Evolutionary conservation across 176 grass and related monocot species (phyloP), one percentile per base, ranked within the genome.

Genomic region (Melocanna baccifera): DNA sequence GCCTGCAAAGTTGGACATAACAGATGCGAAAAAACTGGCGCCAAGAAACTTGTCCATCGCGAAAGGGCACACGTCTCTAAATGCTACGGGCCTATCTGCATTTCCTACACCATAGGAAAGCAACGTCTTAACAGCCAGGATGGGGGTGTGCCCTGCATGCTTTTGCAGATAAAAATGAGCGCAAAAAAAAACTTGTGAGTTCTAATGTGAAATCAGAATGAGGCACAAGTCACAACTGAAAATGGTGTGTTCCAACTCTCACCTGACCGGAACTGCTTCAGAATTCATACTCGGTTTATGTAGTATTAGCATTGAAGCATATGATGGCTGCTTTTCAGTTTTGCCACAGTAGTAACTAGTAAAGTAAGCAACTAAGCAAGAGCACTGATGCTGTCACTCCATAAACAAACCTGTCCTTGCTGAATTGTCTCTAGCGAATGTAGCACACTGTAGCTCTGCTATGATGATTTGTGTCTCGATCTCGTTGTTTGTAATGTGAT

Each of bases 21-120:
- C 88, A 72, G 92, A 84, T 94, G 69, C 86, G 90, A 94, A 97
- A 92, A 85, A 80, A 82, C 72, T 51, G 59, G 55, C 14, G 59
- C n/a, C 36, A 36, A 89, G 48, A 75, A 30, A 88, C 63, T 74
- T 90, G 71, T 86, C 78, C 65, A 71, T 92, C 55, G 47, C 70
- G 5, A 88, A 50, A 83, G 78, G 55, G 39, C 25, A 73, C 75
- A 81, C 52, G 67, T 88, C 80, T 42, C 41, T 62, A 59, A 50
- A 48, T 25, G 74, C 39, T 62, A 90, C 34, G 67, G 58, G 40
- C 22, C 59, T 79, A 79, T 48, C 73, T 62, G 29, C 71, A 48
- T 64, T 82, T 65, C 66, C 58, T 39, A 47, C 42, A 58, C 56
- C 62, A 47, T 59, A 76, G 73, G 79, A 86, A 55, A 90, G 79